Conservation (phyloP, 345 rosid species). For the Melaleuca alternifolia region DNA sequence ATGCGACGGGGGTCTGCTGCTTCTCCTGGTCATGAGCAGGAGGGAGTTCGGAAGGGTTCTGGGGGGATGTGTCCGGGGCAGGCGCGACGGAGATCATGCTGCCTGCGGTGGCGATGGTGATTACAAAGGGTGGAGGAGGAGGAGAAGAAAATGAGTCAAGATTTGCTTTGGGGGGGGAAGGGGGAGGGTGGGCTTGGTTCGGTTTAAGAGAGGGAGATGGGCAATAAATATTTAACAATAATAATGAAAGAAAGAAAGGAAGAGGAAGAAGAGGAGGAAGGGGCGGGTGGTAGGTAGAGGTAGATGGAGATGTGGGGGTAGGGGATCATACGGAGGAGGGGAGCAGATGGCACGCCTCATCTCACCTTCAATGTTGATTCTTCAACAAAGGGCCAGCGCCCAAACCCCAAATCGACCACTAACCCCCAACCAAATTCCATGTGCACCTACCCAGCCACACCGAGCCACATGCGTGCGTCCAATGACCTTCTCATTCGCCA, state of each 20-base stretch:
- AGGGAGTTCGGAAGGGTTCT: background rate
- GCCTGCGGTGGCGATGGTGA: background rate
- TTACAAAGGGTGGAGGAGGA: background rate
- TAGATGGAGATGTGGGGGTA: background rate
- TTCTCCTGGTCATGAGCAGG: background rate
- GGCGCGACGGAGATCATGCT: conserved; percentile 9
- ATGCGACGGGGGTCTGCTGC: background rate
- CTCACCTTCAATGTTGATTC: background rate
- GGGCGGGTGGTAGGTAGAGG: background rate
- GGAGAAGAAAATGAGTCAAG: background rate
- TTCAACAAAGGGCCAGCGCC: no score
- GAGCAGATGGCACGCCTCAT: background rate
- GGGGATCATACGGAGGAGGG: background rate
- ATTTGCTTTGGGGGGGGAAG: background rate
- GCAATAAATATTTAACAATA: background rate
- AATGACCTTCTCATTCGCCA: no score
- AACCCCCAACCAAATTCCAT: background rate
- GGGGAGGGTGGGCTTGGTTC: background rate
- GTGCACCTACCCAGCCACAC: background rate
- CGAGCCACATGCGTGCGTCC: no score
- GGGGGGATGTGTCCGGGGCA: background rate
- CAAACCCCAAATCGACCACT: no score
- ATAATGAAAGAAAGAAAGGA: background rate
- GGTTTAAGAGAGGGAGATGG: background rate
- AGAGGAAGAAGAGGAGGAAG: background rate